Conservation (phyloP, 2,329 filamentous ascomycete species). For the Calonectria henricotiae region DNA sequence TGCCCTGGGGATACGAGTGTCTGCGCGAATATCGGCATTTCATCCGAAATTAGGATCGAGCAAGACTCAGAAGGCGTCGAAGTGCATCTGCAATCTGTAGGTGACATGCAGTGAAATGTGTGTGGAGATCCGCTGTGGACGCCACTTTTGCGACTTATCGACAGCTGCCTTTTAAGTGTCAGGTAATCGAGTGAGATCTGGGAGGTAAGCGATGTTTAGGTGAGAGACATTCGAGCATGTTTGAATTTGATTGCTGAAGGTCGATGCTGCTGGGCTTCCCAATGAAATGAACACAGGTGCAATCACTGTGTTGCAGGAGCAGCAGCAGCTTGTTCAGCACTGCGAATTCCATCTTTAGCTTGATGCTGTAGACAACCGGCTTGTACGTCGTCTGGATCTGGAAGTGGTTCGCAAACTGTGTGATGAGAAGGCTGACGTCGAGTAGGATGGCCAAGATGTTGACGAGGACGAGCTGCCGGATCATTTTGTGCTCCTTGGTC, state of each 20-base stretch:
- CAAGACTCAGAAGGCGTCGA: too few relatives aligned
- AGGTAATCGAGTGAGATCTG: background rate
- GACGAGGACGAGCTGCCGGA: slow-evolving; percentile 60
- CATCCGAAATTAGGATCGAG: too few relatives aligned
- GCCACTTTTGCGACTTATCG: background rate
- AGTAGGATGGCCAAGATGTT: slow-evolving; percentile 62
- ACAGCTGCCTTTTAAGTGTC: background rate
- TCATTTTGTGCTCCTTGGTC: slow-evolving; percentile 41
- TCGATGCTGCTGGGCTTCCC: background rate
- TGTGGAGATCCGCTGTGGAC: background rate
- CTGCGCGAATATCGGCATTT: too few relatives aligned
- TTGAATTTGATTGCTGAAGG: background rate
- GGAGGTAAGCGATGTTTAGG: background rate
- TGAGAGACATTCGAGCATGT: background rate
- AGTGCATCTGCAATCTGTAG: too few relatives aligned
- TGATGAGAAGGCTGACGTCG: slow-evolving; percentile 52
- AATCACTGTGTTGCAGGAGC: slow-evolving; percentile 11
- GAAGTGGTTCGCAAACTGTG: slow-evolving; percentile 61
- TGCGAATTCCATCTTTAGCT: slow-evolving; percentile 58
- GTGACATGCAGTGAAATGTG: too few relatives aligned
- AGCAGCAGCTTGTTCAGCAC: slow-evolving; percentile 52
- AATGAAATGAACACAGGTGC: slow-evolving; percentile 1
- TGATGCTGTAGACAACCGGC: slow-evolving; percentile 55
- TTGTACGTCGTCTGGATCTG: slow-evolving; percentile 49
- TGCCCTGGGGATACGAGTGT: too few relatives aligned